Evolutionary conservation across 1,284 basidiomycete species (phyloP).

Genomic region (Tylopilus orsonianus): DNA sequence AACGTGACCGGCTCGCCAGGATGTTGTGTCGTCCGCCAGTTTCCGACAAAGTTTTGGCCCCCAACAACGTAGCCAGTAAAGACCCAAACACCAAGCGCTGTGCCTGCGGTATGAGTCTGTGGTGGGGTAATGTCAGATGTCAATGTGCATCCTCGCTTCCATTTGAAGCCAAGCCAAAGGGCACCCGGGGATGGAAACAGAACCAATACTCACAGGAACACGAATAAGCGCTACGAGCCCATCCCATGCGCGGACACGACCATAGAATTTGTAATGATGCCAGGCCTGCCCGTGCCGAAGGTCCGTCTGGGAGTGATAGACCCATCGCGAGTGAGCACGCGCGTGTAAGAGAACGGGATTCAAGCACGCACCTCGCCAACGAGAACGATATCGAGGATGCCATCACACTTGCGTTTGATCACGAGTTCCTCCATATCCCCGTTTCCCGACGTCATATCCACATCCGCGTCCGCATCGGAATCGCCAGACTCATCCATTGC

Average conservation of each 20-base stretch:
- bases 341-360: background rate
- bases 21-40: constrained; percentile 53
- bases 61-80: constrained; percentile 72
- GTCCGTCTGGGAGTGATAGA: constrained; percentile 44
- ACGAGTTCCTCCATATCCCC: constrained; percentile 20
- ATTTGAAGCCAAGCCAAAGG: no score
- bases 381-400: constrained; percentile 57
- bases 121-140: background rate
- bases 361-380: constrained; percentile 46
- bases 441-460: constrained; percentile 28
- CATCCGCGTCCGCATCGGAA: constrained; percentile 11
- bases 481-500: constrained; percentile 29
- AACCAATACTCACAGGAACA: constrained; percentile 38
- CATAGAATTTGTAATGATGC: constrained; percentile 59
- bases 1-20: constrained; percentile 43
- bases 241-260: constrained; percentile 66
- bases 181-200: background rate
- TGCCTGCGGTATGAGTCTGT: no score
- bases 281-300: constrained; percentile 56
- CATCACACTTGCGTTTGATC: constrained; percentile 42
- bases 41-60: constrained; percentile 63
- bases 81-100: constrained; percentile 44
- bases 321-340: constrained; percentile 5
- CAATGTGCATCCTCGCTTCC: background rate
- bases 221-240: constrained; percentile 65